These are phyloP conservation scores for Lasiosphaeriaceae sp. DNA, from an alignment of 495 filamentous ascomycete genomes.

Conservation along the genomic window DNA sequence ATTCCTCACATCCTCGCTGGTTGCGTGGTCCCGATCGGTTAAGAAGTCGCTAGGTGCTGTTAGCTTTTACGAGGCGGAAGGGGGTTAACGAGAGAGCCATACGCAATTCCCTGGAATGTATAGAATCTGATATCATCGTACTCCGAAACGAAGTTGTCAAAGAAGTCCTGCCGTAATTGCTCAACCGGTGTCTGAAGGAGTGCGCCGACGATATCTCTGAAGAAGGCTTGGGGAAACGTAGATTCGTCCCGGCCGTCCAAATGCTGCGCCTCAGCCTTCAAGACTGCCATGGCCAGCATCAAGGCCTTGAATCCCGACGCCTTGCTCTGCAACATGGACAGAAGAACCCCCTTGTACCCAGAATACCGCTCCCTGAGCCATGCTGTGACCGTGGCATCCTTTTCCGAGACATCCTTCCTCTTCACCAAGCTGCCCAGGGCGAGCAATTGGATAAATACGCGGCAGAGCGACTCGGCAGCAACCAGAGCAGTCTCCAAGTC, in stretches of 20 bases:
- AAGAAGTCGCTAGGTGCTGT: constrained; percentile 33
- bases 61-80: constrained; percentile 7
- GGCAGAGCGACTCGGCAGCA: constrained; percentile 76
- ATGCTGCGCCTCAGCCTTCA: constrained; percentile 71
- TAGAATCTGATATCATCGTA: constrained; percentile 85
- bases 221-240: constrained; percentile 59
- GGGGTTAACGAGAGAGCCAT: constrained; percentile 31
- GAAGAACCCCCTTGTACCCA: constrained; percentile 60
- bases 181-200: constrained; percentile 57
- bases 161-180: constrained; percentile 62
- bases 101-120: constrained; percentile 69
- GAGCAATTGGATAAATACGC: constrained; percentile 83
- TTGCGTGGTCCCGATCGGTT: constrained; percentile 31
- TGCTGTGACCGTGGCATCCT: constrained; percentile 66
- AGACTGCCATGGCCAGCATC: constrained; percentile 73
- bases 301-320: constrained; percentile 57
- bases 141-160: constrained; percentile 68
- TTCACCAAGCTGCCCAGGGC: constrained; percentile 67
- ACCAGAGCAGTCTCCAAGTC: constrained; percentile 40
- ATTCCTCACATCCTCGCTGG: constrained; percentile 44
- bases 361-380: constrained; percentile 75
- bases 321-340: constrained; percentile 51
- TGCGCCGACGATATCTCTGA: constrained; percentile 57
- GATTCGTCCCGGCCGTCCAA: constrained; percentile 56
- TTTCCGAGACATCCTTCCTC: constrained; percentile 58